Evolutionary conservation across 176 grass and related monocot species (phyloP), one percentile per base, ranked within the genome.

Genomic region (Oryza officinalis): DNA sequence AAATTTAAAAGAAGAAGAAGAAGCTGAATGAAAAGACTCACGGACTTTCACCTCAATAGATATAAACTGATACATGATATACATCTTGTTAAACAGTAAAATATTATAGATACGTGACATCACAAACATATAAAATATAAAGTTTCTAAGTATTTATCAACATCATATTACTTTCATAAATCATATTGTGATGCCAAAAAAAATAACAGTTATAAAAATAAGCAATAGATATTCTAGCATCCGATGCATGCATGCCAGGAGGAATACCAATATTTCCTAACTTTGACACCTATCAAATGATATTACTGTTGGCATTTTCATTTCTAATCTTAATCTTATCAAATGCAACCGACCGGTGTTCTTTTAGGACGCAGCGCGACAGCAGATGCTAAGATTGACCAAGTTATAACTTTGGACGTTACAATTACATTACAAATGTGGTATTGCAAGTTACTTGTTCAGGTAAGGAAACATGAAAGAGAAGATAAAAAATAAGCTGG

Each of bases 91-190:
- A 69, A 49, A 31, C 40, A 76, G 59, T 69, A 18, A 61, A 71
- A 46, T 65, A 50, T 75, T 13, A 47, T 0, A 4, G 17, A 52
- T 2, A 2, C 37, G 37, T 64, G 41, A 18, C 71, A 73, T 76
- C 71, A 81, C 23, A 10, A 27, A 37, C 67, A 27, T 52, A 80
- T 12, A 76, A 75, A 65, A 60, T 70, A 76, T 71, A 70, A 76
- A 28, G 1, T 75, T 25, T 6, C 49, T 9, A 83, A 67, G 13
- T 1, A 59, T 71, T 68, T 84, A 44, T 78, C 46, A 27, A 17
- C 26, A 57, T 43, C 46, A 41, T 28, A 26, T 76, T 54, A 82
- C 35, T 50, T 65, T 26, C 27, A 75, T 47, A 28, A 83, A 37
- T 40, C 63, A 52, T 66, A 65, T 76, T 54, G 71, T 67, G 66